These are phyloP conservation scores for Xylaria sp. DNA, from an alignment of 495 filamentous ascomycete species.

Conservation along the genomic window DNA sequence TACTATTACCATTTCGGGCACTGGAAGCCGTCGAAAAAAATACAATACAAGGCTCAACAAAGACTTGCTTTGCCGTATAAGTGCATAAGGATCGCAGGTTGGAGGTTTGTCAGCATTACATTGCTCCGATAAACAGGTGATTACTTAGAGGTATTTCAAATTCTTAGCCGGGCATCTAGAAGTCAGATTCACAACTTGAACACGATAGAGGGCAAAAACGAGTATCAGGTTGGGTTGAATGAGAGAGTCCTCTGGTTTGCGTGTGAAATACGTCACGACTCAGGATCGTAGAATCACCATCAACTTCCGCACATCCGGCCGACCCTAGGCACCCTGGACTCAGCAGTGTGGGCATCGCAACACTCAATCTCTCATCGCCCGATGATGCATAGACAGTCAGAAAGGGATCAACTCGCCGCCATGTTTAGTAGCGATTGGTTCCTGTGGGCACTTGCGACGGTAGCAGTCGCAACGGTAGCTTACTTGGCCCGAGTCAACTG, in stretches of 20 bases:
- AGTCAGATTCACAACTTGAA: neutral
- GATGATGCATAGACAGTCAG: neutral
- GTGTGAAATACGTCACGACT: slow-evolving; percentile 6
- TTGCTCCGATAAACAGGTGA: slow-evolving; percentile 8
- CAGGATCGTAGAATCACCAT: slow-evolving; percentile 16
- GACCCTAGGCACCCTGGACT: neutral
- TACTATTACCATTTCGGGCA: neutral
- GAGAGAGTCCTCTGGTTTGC: slow-evolving; percentile 9
- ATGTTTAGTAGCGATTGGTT: slow-evolving; percentile 14
- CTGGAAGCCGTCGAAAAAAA: neutral
- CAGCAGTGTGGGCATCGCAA: neutral
- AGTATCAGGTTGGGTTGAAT: neutral
- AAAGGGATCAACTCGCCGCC: neutral
- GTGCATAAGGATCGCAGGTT: neutral
- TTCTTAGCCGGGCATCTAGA: neutral
- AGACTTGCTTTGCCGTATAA: neutral
- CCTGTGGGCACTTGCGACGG: neutral
- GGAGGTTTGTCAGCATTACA: neutral
- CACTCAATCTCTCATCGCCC: neutral
- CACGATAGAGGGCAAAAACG: neutral
- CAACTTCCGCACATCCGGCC: neutral
- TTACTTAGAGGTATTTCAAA: slow-evolving; percentile 14
- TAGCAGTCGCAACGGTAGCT: slow-evolving; percentile 30
- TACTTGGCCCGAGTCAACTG: slow-evolving; percentile 60
- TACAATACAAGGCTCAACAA: neutral